Evolutionary conservation across 1,284 basidiomycete species (phyloP).

Genomic region (Ganoderma boninense): DNA sequence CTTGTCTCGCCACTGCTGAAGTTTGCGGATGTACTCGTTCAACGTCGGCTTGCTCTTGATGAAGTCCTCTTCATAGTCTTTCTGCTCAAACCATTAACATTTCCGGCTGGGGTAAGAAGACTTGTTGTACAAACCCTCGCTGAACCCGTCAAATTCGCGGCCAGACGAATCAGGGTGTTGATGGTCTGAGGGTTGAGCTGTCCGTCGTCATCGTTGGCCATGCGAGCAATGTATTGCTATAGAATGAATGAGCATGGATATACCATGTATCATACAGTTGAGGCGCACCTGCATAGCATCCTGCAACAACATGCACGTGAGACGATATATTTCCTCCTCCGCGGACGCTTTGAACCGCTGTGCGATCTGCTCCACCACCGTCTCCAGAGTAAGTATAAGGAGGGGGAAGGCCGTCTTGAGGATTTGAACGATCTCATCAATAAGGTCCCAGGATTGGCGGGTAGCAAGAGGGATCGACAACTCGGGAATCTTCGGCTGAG

Average conservation of each 20-base stretch:
- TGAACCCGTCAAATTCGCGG: slow-evolving; percentile 70
- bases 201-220: slow-evolving; percentile 82
- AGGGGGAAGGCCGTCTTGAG: slow-evolving; percentile 98
- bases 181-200: slow-evolving; percentile 67
- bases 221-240: slow-evolving; percentile 78
- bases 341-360: slow-evolving; percentile 90
- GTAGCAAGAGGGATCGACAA: slow-evolving; percentile 44
- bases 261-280: not conserved
- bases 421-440: slow-evolving; percentile 95
- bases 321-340: slow-evolving; percentile 96
- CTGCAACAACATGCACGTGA: slow-evolving; percentile 85
- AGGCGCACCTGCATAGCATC: slow-evolving; percentile 71
- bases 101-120: not conserved
- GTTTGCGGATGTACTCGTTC: slow-evolving; percentile 88
- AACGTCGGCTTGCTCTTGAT: slow-evolving; percentile 83
- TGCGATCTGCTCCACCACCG: slow-evolving; percentile 95
- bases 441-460: slow-evolving; percentile 88
- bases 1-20: slow-evolving; percentile 94
- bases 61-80: slow-evolving; percentile 94
- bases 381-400: slow-evolving; percentile 95
- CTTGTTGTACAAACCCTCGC: slow-evolving; percentile 60
- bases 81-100: slow-evolving; percentile 50
- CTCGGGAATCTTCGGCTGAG: slow-evolving; percentile 27
- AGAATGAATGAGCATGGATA: slow-evolving; percentile 9
- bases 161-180: slow-evolving; percentile 77